Base-by-base conservation (phyloP, 495 filamentous ascomycete species). In the Cairneyella variabilis region DNA sequence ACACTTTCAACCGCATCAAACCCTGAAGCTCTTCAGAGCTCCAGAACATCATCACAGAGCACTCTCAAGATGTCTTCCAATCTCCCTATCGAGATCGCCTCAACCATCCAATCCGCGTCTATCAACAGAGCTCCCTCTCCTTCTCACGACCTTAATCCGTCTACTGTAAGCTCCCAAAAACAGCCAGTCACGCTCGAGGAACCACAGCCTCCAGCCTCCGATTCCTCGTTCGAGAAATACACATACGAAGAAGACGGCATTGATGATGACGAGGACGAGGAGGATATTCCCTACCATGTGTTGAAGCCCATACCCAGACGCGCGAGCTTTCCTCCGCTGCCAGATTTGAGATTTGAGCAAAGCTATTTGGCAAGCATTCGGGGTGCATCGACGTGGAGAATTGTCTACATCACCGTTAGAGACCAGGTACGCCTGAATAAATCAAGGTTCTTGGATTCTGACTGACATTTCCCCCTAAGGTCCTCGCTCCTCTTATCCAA, bases 291-390 rank as follows among this genome's bases (percentile, higher is more conserved):
- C n/a, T 75, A 73, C 49, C 77, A 72, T 48, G 75, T 82, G 37
- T 62, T 88, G 48, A 72, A 70, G 45, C 76, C 82, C 2, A 47
- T 70, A 23, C 70, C 77, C 11, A 74, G 82, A n/a, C 71, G 64
- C 12, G 48, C 57, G 6, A 53, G 69, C 30, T 80, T 96, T 52
- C 89, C 89, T 46, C 92, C 95, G 0, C 70, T 98, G 61, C 93
- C 93, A 1, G 93, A 98, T 69, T 71, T 98, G 58, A 77, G 93
- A 45, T 97, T 97, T 68, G 93, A 98, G 74, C 93, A 98, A 77
- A 95, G 90, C 71, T 97, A 97, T 64, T 75, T 98, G 36, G 84
- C 84, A 42, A 91, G 89, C 66, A 82, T 98, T 49, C 79, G 82
- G 58, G 74, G 78, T 44, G 89, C 89, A 18, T 78, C 80, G 22